Base-by-base conservation (phyloP, 805 yeast species). In the Kazachstania viticola region DNA sequence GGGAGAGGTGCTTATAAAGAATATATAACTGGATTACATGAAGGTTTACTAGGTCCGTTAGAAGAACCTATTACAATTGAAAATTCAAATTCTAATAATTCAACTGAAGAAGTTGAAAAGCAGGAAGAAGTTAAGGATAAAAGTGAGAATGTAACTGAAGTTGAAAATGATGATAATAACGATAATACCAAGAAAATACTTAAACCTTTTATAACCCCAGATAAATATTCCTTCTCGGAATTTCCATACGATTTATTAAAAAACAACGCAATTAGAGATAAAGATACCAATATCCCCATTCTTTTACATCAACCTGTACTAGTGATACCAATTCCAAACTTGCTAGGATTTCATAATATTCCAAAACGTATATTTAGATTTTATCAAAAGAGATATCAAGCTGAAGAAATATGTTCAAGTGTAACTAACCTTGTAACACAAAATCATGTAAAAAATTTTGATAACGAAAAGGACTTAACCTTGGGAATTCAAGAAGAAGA, bases 1-100 rank as follows among this genome's bases (percentile, higher is more conserved):
- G 99, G 99, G 4, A 69, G 99, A 53, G 98, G 98, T 35, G 88
- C 96, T 0, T 91, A 72, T 54, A 88, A 88, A 54, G 99, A 91
- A 63, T 91, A 84, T 51, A 53, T 91, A 32, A 67, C 70, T 27
- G 99, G 99, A 8, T 53, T 91, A 9, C 95, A 91, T 45, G 98
- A 91, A 61, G 98, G 98, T 5, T 66, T 91, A 51, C 58, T 91
- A 28, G 98, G 98, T 0, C 97, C 97, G 2, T 61, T 88, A 36
- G 84, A 71, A 12, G 56, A 62, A 34, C 73, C 79, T 4, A 46
- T 41, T 8, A 8, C 9, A n/a, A 21, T 14, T 14, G 34, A 30
- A 4, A 30, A 29, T 8, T 27, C 11, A n/a, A 38, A 31, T 21
- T 23, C 22, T 6, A 26, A 27, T 9, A 30, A 31, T 14, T 22